Conservation (phyloP, 1,139 yeast species). For the Eremothecium sinecaudum region DNA sequence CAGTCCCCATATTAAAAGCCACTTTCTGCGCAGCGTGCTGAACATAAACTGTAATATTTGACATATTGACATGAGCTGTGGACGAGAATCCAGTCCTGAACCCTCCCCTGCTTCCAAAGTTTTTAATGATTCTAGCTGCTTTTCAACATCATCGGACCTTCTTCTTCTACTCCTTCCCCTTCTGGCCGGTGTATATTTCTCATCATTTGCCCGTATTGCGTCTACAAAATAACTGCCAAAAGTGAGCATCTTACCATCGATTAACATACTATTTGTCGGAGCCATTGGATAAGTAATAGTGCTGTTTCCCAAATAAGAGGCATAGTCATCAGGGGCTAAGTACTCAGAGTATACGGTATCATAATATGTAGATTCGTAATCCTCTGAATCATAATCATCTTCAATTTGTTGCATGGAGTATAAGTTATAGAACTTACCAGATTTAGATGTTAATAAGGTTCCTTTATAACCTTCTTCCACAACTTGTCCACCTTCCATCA, state of each 20-base stretch:
- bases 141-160: neutral
- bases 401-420: conserved; percentile 8
- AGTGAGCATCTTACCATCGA: conserved; percentile 1
- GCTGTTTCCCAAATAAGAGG: neutral
- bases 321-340: neutral
- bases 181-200: neutral
- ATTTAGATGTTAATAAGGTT: conserved; percentile 25
- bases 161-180: neutral
- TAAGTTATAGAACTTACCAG: conserved; percentile 10
- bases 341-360: neutral
- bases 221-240: neutral
- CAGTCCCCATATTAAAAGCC: conserved; percentile 37
- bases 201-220: neutral
- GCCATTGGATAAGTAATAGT: neutral
- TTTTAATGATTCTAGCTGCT: neutral
- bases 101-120: neutral
- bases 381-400: conserved; percentile 2
- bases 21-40: conserved; percentile 23
- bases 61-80: conserved; percentile 28
- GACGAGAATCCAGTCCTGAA: conserved; percentile 7
- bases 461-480: conserved; percentile 37
- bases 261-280: neutral
- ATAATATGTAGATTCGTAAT: neutral
- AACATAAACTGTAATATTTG: conserved; percentile 35
- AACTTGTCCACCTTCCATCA: conserved; percentile 51